Base-by-base conservation (phyloP, 148 eudicot genomes). In the Cornus controversa region DNA sequence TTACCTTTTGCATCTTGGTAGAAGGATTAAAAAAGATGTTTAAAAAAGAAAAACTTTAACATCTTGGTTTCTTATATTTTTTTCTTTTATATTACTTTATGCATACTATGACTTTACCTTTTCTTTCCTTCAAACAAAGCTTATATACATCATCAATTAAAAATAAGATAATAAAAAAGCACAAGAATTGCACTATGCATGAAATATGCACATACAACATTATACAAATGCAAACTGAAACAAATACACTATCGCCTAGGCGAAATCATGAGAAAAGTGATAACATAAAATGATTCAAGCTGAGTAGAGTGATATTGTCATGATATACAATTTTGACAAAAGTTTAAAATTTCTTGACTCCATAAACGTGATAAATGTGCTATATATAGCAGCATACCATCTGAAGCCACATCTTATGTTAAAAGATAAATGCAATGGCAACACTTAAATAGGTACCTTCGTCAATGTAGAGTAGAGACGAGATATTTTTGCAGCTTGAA, bases 401-500 rank as follows among this genome's bases (percentile, higher is more conserved):
- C 22, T 37, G 47, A 31, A 73, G 64, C 70, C 45, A 74, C 34
- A 42, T 24, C 67, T 57, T 45, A 69, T 5, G 25, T 62, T 11
- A 50, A 13, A 50, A 13, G 0, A 50, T 27, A 42, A 80, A 47
- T 26, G 34, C 34, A 67, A 31, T 57, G 60, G 36, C 26, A 58
- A 24, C 57, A 27, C 20, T 23, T 74, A 71, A 66, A 67, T 15
- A 42, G 40, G 54, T 89, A 96, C 99, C 99, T 88, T 82, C 24
- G 79, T 82, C 86, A 93, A 77, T 75, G 83, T 80, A 63, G 89
- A 83, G 83, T 87, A 90, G 11, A 95, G 82, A 42, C 81, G 79
- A 37, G 86, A 85, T 69, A 89, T 71, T 82, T 82, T 86, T 45
- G 82, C 84, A 83, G 81, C 85, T 89, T 90, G 92, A 73, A 72